These are phyloP conservation scores for Cryptococcus maquisensis DNA, from an alignment of 1,284 basidiomycete species.

Conservation along the genomic window DNA sequence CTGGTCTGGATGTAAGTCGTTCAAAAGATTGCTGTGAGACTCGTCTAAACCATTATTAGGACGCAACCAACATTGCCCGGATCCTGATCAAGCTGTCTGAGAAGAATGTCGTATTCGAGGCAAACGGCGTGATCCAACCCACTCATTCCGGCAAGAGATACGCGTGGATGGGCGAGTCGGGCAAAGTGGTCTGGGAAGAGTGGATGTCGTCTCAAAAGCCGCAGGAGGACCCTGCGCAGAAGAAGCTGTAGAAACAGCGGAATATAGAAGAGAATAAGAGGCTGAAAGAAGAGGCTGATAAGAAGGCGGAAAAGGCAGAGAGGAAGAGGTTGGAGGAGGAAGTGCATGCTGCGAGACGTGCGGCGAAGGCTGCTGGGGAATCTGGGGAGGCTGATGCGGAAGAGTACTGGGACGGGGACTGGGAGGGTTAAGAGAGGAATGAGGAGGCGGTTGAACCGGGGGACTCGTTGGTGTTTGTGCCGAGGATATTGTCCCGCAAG, in stretches of 20 bases:
- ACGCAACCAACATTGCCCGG: conserved; percentile 76
- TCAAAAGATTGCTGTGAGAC: not conserved
- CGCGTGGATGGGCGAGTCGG: conserved; percentile 47
- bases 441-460: too few relatives aligned
- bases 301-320: not conserved
- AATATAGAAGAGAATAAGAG: too few relatives aligned
- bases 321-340: not conserved
- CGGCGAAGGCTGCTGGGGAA: not conserved
- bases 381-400: not conserved
- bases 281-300: not conserved
- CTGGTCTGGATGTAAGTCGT: conserved; percentile 73
- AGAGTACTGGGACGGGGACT: not conserved
- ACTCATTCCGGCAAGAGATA: conserved; percentile 41
- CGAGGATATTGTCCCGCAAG: not conserved
- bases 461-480: not conserved
- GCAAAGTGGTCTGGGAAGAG: conserved; percentile 42
- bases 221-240: not conserved
- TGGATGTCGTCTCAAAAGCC: conserved; percentile 20
- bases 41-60: conserved; percentile 54
- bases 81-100: conserved; percentile 69
- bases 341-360: not conserved
- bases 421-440: not conserved
- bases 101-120: conserved; percentile 61
- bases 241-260: not conserved
- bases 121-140: conserved; percentile 67